Percentiles rank a stretch among this genome's conserved stretches.
Evolutionary conservation across 345 rosid species (phyloP).

Genomic region (Brassica rapa): DNA sequence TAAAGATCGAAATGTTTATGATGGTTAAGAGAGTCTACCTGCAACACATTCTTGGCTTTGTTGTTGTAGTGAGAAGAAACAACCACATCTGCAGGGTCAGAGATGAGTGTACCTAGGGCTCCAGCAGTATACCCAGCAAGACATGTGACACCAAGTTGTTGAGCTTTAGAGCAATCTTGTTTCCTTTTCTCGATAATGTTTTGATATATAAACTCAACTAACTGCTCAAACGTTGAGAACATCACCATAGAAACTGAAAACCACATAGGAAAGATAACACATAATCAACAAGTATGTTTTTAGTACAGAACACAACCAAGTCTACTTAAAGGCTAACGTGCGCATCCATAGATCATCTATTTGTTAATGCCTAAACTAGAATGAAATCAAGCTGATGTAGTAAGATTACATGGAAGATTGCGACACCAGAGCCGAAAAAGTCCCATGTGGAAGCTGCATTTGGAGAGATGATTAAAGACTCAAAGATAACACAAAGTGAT

Average conservation of each 20-base stretch:
- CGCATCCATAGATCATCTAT: background rate
- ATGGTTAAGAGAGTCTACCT: slow-evolving; percentile 38
- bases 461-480: slow-evolving; percentile 17
- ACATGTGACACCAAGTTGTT: slow-evolving; percentile 76
- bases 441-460: slow-evolving; percentile 44
- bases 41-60: slow-evolving; percentile 49
- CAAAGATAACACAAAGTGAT: background rate
- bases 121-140: slow-evolving; percentile 79
- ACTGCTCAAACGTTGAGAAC: slow-evolving; percentile 83
- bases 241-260: slow-evolving; percentile 66
- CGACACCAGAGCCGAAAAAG: slow-evolving; percentile 47
- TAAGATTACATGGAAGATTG: slow-evolving; percentile 43
- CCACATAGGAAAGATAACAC: background rate
- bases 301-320: slow-evolving; percentile 15
- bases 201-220: slow-evolving; percentile 56
- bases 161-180: slow-evolving; percentile 62
- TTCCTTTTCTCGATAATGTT: slow-evolving; percentile 48
- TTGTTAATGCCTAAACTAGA: background rate
- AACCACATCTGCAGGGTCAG: slow-evolving; percentile 69
- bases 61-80: slow-evolving; percentile 55
- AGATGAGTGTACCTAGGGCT: slow-evolving; percentile 58
- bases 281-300: slow-evolving; percentile 10
- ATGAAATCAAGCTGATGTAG: slow-evolving; percentile 6
- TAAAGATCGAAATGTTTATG: background rate
- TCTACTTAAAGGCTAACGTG: background rate